Base-by-base conservation (phyloP, 352 stramenopile species). In the Globisporangium cylindrosporum region DNA sequence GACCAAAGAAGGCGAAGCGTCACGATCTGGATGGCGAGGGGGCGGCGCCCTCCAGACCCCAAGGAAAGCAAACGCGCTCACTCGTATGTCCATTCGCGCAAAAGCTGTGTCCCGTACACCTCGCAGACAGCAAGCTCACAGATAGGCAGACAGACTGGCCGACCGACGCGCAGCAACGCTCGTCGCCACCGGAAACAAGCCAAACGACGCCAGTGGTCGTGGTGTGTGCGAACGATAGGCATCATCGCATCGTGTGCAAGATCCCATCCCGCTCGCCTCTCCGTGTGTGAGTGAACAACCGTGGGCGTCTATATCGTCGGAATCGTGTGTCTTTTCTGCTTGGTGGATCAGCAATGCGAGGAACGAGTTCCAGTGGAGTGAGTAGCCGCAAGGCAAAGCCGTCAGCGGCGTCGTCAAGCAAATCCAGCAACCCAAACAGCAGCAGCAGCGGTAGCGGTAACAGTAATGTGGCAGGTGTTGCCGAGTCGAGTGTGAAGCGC, bases 301-400 rank as follows among this genome's bases (percentile, higher is more conserved):
- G 18, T 41, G 1, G 48, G n/a, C 10, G 79, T 69, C 41, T 66
- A 25, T 38, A 32, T 38, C 24, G 14, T 59, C 24, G 53, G 14
- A 14, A 59, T 25, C 8, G 55, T 43, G 55, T 43, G 29, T 60
- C 18, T 60, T 24, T 25, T 58, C 53, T 38, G 15, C 25, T 27
- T 12, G 32, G 18, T 22, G n/a, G 15, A 36, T 18, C 24, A 59
- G 27, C 46, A 32, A 66, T 66, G 60, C 60, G 60, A 14, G 60
- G 60, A 58, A 29, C 38, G 9, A 63, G 38, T 62, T 34, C 29
- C 5, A 68, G 38, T 54, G 56, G 63, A 22, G 38, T 48, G 38
- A 51, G 6, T 6, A 58, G 63, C 56, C 63, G 54, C 5, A 68
- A 68, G 54, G 25, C 63, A 55, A 68, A 63, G 34, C 63, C 54